These are phyloP conservation scores for Ceratobasidium sp. DNA, from an alignment of 1,284 basidiomycete species.

Conservation along the genomic window DNA sequence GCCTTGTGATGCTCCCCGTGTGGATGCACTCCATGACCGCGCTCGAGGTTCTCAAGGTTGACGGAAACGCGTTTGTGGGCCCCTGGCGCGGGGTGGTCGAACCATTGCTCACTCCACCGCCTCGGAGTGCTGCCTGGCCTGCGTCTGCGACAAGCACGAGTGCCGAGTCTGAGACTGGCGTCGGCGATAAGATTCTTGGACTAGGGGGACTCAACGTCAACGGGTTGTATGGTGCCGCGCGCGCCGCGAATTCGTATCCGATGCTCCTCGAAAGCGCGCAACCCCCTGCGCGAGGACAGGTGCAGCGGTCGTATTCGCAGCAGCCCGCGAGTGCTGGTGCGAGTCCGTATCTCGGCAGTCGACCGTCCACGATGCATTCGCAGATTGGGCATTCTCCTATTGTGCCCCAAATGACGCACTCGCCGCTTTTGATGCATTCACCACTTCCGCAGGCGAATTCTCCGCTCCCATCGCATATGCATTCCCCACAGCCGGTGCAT, in stretches of 20 bases:
- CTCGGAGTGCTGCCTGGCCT: not conserved
- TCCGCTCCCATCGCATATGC: not conserved
- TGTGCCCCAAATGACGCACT: not conserved
- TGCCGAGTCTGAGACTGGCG: not conserved
- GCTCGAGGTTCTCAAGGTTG: slow-evolving; percentile 88
- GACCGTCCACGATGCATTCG: slow-evolving; percentile 19
- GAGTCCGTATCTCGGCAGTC: slow-evolving; percentile 14
- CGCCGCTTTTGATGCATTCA: not conserved
- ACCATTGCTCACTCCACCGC: slow-evolving; percentile 68
- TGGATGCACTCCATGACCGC: slow-evolving; percentile 90
- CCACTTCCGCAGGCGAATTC: not conserved
- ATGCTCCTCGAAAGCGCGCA: slow-evolving; percentile 1
- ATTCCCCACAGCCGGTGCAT: slow-evolving; percentile 42
- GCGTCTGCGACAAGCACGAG: not conserved
- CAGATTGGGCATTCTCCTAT: not conserved
- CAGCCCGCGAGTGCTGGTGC: slow-evolving; percentile 5
- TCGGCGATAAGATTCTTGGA: not conserved
- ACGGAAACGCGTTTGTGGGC: slow-evolving; percentile 93
- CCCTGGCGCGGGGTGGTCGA: slow-evolving; percentile 91
- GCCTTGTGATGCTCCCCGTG: slow-evolving; percentile 87
- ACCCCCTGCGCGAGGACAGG: not conserved
- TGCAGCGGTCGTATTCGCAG: slow-evolving; percentile 19
- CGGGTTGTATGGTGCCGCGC: slow-evolving; percentile 21
- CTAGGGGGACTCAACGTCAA: not conserved
- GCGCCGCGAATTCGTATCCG: slow-evolving; percentile 31